Evolutionary conservation across 2,329 filamentous ascomycete species (phyloP).

Genomic region (Aaosphaeria pasadenensis): DNA sequence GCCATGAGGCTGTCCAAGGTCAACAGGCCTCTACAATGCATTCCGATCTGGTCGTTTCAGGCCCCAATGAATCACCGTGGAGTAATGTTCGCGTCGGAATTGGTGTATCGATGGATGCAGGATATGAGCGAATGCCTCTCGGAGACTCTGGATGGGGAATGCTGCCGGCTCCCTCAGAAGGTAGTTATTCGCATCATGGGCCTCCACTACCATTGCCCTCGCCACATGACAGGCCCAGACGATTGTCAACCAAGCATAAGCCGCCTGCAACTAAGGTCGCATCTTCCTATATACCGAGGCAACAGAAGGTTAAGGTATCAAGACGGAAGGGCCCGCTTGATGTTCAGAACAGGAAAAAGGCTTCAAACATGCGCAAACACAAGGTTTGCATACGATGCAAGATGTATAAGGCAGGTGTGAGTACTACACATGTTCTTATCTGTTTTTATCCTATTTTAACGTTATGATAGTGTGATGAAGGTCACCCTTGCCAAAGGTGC

Average conservation of each 20-base stretch:
- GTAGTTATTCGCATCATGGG: too few relatives aligned
- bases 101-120: too few relatives aligned
- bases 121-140: too few relatives aligned
- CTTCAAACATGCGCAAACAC: slow-evolving; percentile 32
- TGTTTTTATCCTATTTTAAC: neutral
- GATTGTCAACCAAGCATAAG: slow-evolving; percentile 19
- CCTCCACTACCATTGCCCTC: too few relatives aligned
- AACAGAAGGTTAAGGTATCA: slow-evolving; percentile 31
- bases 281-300: slow-evolving; percentile 30
- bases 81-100: too few relatives aligned
- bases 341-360: slow-evolving; percentile 27
- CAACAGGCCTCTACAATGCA: too few relatives aligned
- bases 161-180: too few relatives aligned
- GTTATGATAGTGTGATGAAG: slow-evolving; percentile 28
- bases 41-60: slow-evolving; percentile 1
- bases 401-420: slow-evolving; percentile 33
- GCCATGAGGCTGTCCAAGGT: too few relatives aligned
- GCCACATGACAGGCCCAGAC: slow-evolving; percentile 1
- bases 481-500: slow-evolving; percentile 30
- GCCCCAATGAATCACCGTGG: slow-evolving; percentile 6
- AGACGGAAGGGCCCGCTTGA: slow-evolving; percentile 27
- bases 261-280: slow-evolving; percentile 14
- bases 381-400: slow-evolving; percentile 33
- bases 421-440: neutral
- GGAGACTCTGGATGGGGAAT: too few relatives aligned